Percentiles rank a stretch among this genome's conserved stretches.
Evolutionary conservation across 129 eudicot genomes (phyloP).

Genomic region (Gnaphalium uliginosum): DNA sequence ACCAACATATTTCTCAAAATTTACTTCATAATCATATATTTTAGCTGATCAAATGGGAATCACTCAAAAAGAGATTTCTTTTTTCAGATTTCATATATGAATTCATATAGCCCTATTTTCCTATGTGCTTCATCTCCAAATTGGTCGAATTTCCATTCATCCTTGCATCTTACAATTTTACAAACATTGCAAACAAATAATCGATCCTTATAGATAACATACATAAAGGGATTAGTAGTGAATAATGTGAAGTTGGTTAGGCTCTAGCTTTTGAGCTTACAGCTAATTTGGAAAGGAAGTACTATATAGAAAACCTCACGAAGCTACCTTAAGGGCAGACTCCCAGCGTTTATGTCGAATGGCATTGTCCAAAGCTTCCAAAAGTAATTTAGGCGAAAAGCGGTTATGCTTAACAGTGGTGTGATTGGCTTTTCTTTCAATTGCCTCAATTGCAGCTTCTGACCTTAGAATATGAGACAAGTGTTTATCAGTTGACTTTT

Average conservation of each 20-base stretch:
- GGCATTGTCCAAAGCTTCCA: slow-evolving; percentile 83
- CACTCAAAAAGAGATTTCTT: too few relatives aligned
- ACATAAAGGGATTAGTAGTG: not conserved
- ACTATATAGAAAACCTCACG: too few relatives aligned
- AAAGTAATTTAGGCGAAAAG: slow-evolving; percentile 74
- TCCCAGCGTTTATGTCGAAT: slow-evolving; percentile 68
- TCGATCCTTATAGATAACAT: not conserved
- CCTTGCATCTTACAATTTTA: not conserved
- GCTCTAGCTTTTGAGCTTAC: too few relatives aligned
- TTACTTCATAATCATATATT: too few relatives aligned
- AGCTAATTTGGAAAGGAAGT: too few relatives aligned
- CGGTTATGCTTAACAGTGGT: slow-evolving; percentile 52
- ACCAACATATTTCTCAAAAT: too few relatives aligned
- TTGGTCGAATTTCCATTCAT: too few relatives aligned
- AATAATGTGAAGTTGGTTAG: too few relatives aligned
- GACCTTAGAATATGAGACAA: slow-evolving; percentile 68
- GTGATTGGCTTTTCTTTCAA: slow-evolving; percentile 72
- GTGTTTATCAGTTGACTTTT: slow-evolving; percentile 54
- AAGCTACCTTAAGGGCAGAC: slow-evolving; percentile 81
- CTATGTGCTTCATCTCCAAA: too few relatives aligned
- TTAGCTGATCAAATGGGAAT: too few relatives aligned
- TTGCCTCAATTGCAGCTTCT: slow-evolving; percentile 73
- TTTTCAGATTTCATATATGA: too few relatives aligned
- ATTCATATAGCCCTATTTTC: too few relatives aligned
- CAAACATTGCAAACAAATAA: not conserved